phyloP scores from a whole-genome alignment of 2,329 filamentous ascomycete species.

The Aspergillus terreus region DNA sequence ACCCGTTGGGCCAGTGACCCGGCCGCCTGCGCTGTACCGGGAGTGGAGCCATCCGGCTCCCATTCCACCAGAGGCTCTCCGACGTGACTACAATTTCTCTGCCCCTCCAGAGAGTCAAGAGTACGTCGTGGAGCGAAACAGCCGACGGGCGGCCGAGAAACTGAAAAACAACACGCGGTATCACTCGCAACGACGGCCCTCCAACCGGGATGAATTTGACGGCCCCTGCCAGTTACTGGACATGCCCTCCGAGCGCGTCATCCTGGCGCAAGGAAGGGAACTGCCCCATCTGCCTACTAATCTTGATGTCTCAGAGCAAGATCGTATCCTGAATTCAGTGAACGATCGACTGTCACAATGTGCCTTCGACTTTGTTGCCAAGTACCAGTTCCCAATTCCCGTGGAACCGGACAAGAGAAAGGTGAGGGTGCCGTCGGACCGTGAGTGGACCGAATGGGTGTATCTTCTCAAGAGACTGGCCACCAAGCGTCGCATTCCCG shows the following conservation, averaged over 20 bases:
- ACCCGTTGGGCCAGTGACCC: slow-evolving; percentile 27
- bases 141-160: slow-evolving; percentile 29
- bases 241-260: slow-evolving; percentile 65
- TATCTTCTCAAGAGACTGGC: slow-evolving; percentile 80
- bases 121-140: slow-evolving; percentile 35
- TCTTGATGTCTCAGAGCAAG: slow-evolving; percentile 78
- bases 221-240: slow-evolving; percentile 79
- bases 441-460: slow-evolving; percentile 91
- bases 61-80: slow-evolving; percentile 27
- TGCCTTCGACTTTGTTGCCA: slow-evolving; percentile 85
- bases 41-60: slow-evolving; percentile 33
- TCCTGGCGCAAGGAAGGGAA: slow-evolving; percentile 74
- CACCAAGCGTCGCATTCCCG: slow-evolving; percentile 80
- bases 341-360: slow-evolving; percentile 82
- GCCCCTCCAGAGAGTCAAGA: slow-evolving; percentile 32
- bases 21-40: slow-evolving; percentile 26
- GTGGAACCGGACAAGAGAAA: slow-evolving; percentile 77
- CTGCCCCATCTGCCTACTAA: slow-evolving; percentile 79
- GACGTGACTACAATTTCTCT: slow-evolving; percentile 30
- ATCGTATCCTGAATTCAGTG: slow-evolving; percentile 72
- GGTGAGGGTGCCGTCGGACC: slow-evolving; percentile 68
- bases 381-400: slow-evolving; percentile 86
- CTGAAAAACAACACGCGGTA: slow-evolving; percentile 31
- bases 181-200: slow-evolving; percentile 61
- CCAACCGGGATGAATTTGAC: slow-evolving; percentile 85